These are phyloP conservation scores for Andrographis paniculata DNA, from an alignment of 305 asterid genomes.

Conservation along the genomic window DNA sequence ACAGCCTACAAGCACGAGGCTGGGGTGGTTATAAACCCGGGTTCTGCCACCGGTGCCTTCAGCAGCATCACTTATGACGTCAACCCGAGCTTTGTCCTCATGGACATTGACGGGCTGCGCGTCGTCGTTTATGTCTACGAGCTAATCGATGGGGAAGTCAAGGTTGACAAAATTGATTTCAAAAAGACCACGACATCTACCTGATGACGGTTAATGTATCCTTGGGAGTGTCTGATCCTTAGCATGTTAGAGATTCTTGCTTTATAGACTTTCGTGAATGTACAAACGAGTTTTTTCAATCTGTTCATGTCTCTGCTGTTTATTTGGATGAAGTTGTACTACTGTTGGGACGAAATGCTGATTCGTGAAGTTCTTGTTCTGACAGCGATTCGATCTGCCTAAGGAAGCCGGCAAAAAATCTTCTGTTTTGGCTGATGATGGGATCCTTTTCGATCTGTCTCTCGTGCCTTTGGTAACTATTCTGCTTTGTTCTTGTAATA, in stretches of 20 bases:
- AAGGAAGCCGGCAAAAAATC: too few species aligned
- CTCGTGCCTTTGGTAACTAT: not conserved
- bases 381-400: not conserved
- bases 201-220: not conserved
- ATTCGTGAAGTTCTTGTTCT: not conserved
- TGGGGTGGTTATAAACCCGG: slow-evolving; percentile 95
- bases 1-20: slow-evolving; percentile 98
- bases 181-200: slow-evolving; percentile 72
- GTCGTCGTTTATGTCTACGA: slow-evolving; percentile 95
- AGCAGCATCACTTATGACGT: slow-evolving; percentile 96
- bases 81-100: slow-evolving; percentile 94
- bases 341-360: not conserved
- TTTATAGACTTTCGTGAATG: not conserved
- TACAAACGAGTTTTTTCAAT: not conserved
- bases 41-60: slow-evolving; percentile 97
- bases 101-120: slow-evolving; percentile 94
- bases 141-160: slow-evolving; percentile 95
- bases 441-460: not conserved
- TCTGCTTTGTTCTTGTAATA: too few species aligned
- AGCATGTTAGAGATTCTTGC: not conserved
- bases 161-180: slow-evolving; percentile 93
- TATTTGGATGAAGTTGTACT: not conserved
- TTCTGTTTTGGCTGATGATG: too few species aligned
- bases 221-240: not conserved
- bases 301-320: not conserved